A percentile compares a stretch with the other conserved stretches of the same genome.
Conservation (phyloP, 2,329 filamentous ascomycete species). For the Plenodomus biglobosus region DNA sequence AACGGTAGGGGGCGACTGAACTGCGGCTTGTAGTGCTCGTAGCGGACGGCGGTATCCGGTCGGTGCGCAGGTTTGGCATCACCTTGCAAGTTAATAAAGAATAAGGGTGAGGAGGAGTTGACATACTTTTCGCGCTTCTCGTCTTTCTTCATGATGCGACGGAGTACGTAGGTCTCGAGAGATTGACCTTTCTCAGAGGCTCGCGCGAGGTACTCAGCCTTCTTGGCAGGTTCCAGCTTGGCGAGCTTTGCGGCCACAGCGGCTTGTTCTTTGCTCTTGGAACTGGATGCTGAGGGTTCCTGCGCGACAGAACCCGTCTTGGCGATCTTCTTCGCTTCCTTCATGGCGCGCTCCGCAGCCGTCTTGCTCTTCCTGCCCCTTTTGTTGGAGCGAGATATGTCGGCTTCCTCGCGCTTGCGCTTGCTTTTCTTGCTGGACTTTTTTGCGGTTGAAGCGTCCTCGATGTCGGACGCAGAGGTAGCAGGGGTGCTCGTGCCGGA, state of each 20-base stretch:
- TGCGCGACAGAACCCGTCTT: slow-evolving; percentile 1
- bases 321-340: slow-evolving; percentile 1
- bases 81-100: slow-evolving; percentile 18
- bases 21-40: not conserved
- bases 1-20: slow-evolving; percentile 1
- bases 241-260: slow-evolving; percentile 28
- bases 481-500: slow-evolving; percentile 30
- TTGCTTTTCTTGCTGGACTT: slow-evolving; percentile 30
- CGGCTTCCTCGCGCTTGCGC: slow-evolving; percentile 27
- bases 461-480: slow-evolving; percentile 30
- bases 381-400: slow-evolving; percentile 6
- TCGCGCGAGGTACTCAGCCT: slow-evolving; percentile 34
- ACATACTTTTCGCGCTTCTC: slow-evolving; percentile 14
- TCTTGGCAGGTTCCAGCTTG: slow-evolving; percentile 32
- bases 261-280: slow-evolving; percentile 1
- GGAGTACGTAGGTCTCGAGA: slow-evolving; percentile 41
- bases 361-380: slow-evolving; percentile 20
- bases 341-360: not conserved
- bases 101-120: slow-evolving; percentile 1
- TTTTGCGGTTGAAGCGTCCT: slow-evolving; percentile 10
- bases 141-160: slow-evolving; percentile 39
- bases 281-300: not conserved
- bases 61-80: not conserved
- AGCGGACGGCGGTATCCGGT: not conserved
- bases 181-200: slow-evolving; percentile 44